A percentile compares a stretch with the other conserved stretches of the same genome.
These are phyloP conservation scores for Tylopilus vinaceipallidus DNA, from an alignment of 768 basidiomycete species.

Conservation along the genomic window DNA sequence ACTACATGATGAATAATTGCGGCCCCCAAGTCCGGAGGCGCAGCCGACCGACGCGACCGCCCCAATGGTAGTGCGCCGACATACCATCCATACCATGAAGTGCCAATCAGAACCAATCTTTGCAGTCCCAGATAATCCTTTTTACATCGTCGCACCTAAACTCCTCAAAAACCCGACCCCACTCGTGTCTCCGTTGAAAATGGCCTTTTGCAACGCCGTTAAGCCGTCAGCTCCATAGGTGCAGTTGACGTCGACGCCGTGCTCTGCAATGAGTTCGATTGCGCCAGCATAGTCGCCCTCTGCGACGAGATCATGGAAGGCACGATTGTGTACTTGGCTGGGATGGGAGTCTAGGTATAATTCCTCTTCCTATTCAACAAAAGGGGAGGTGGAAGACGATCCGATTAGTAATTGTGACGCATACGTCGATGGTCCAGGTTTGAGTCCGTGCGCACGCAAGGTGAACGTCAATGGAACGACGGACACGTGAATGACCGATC, in stretches of 20 bases:
- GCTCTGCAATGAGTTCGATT: conserved; percentile 15
- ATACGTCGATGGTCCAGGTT: not conserved
- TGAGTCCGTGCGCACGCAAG: not conserved
- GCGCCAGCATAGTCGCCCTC: conserved; percentile 20
- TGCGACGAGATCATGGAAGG: conserved; percentile 27
- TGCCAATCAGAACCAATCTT: not conserved
- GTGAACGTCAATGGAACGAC: not conserved
- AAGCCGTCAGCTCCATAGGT: conserved; percentile 17
- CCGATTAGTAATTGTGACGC: not conserved
- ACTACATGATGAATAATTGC: no score
- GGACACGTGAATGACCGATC: no score
- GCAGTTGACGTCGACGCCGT: conserved; percentile 22
- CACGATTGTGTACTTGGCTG: conserved; percentile 15
- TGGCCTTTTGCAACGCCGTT: conserved; percentile 26
- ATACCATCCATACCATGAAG: not conserved
- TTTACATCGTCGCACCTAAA: conserved; percentile 19
- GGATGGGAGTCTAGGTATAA: conserved; percentile 17
- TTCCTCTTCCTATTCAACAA: conserved; percentile 22
- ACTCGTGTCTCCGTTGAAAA: conserved; percentile 15
- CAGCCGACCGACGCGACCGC: not conserved
- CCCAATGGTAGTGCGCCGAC: not conserved
- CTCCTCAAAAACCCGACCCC: conserved; percentile 21
- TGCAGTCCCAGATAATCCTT: not conserved
- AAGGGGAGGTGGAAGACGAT: not conserved
- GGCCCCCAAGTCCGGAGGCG: no score